These are phyloP conservation scores for Ceratobasidium sp. DNA, from an alignment of 1,284 basidiomycete genomes.

Conservation along the genomic window DNA sequence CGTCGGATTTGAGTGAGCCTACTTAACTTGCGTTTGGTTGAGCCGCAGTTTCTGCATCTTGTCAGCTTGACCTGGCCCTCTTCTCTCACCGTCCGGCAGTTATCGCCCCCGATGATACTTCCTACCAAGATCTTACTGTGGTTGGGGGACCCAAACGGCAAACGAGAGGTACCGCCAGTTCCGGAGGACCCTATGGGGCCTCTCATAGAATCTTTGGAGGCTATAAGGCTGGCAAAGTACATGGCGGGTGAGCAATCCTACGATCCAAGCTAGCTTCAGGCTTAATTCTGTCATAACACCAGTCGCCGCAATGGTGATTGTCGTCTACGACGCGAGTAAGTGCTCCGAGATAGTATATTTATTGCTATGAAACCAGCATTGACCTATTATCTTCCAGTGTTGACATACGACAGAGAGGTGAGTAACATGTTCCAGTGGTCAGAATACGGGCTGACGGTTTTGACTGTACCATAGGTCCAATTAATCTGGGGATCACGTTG, in stretches of 20 bases:
- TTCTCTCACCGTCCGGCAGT: no score
- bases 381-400: neutral
- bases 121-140: constrained; percentile 14
- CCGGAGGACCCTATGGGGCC: constrained; percentile 21
- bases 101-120: no score
- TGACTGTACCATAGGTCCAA: constrained; percentile 7
- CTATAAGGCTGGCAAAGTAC: constrained; percentile 32
- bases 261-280: neutral
- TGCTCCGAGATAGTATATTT: no score
- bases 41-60: no score
- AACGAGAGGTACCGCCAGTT: neutral
- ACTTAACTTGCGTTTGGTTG: no score
- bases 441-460: no score
- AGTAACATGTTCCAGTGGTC: neutral
- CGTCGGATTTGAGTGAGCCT: no score
- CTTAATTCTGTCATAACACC: neutral
- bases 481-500: constrained; percentile 44
- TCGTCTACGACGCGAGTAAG: constrained; percentile 34
- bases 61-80: no score
- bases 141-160: constrained; percentile 2
- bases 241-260: constrained; percentile 6
- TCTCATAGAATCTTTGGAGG: constrained; percentile 14
- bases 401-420: constrained; percentile 39
- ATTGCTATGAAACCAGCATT: neutral
- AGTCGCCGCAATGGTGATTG: constrained; percentile 33